Conservation (phyloP, 768 basidiomycete genomes). For the Coprinopsis cinerea region DNA sequence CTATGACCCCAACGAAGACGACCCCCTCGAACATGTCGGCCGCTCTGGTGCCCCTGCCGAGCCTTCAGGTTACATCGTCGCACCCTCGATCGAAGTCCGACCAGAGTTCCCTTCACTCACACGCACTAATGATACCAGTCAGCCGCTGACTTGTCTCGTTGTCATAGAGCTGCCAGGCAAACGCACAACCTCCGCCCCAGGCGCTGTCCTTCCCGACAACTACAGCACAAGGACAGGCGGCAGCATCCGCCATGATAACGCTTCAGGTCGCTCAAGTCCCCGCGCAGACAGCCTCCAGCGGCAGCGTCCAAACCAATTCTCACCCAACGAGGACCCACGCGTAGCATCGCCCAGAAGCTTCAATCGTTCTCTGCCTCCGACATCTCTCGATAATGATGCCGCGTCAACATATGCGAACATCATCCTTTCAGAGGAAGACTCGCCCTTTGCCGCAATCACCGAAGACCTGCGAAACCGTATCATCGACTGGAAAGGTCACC, state of each 20-base stretch:
- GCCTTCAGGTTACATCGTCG: slow-evolving; percentile 69
- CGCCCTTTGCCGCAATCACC: slow-evolving; percentile 78
- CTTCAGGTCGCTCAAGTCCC: slow-evolving; percentile 41
- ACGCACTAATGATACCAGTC: slow-evolving; percentile 60
- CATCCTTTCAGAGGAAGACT: slow-evolving; percentile 54
- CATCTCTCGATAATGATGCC: slow-evolving; percentile 24
- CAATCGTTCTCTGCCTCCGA: slow-evolving; percentile 22
- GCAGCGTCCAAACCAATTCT: slow-evolving; percentile 17
- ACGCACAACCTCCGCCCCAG: slow-evolving; percentile 45
- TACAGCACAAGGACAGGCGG: slow-evolving; percentile 29
- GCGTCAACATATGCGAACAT: slow-evolving; percentile 29
- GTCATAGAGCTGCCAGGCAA: slow-evolving; percentile 88
- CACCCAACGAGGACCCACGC: neutral
- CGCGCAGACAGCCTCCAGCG: slow-evolving; percentile 29
- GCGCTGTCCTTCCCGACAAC: slow-evolving; percentile 45
- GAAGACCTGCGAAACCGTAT: slow-evolving; percentile 88
- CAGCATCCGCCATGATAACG: slow-evolving; percentile 12
- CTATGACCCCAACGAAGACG: slow-evolving; percentile 78
- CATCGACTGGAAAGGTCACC: slow-evolving; percentile 95
- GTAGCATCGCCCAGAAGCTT: slow-evolving; percentile 22
- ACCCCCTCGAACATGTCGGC: slow-evolving; percentile 62
- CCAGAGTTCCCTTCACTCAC: slow-evolving; percentile 85
- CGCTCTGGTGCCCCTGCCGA: slow-evolving; percentile 46
- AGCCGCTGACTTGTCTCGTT: slow-evolving; percentile 91
- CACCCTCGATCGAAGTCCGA: slow-evolving; percentile 90